Base-by-base conservation (phyloP, 176 grass and related monocot genomes). In the Phragmites australis region DNA sequence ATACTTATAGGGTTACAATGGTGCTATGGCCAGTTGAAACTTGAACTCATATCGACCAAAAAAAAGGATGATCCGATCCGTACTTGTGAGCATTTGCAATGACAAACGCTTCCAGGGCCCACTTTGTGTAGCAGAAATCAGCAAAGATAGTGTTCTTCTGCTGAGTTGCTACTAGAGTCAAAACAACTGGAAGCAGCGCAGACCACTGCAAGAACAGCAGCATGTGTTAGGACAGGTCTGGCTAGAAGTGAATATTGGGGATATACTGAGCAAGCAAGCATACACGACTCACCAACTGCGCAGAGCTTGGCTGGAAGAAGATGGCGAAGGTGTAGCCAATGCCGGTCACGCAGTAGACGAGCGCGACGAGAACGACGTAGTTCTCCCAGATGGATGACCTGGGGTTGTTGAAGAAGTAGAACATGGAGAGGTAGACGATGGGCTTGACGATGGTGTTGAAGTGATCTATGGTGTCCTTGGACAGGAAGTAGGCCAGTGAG, bases 321-420 rank as follows among this genome's bases (percentile, higher is more conserved):
- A 93, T 90, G 75, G 91, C 88, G 19, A 93, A 88, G 18, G 91
- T 85, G 81, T 90, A 93, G 48, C 88, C 91, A 19, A 93, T 90
- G 18, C 91, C 91, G 0, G 91, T 93, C 41, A 93, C 91, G 10
- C 91, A 90, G 61, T 93, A 93, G 23, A 85, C 82, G 1, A 93
- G 91, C 8, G 82, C 85, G 0, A 93, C 69, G 3, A 90, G 52
- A 32, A 93, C 84, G 2, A 90, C 59, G 1, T 93, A 93, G 64
- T 90, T 93, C 49, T 90, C 88, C 83, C 83, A 72, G 30, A 90
- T 93, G 10, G 91, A 90, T 8, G 91, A 93, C 74, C 91, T 88
- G 23, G 91, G 91, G 52, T 93, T 93, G 82, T 93, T 90, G 85
- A 93, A 93, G 85, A 90, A 93, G 47, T 93, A 93, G 85, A 93